Conservation (phyloP, 2,329 filamentous ascomycete species). For the Colletotrichum horii region DNA sequence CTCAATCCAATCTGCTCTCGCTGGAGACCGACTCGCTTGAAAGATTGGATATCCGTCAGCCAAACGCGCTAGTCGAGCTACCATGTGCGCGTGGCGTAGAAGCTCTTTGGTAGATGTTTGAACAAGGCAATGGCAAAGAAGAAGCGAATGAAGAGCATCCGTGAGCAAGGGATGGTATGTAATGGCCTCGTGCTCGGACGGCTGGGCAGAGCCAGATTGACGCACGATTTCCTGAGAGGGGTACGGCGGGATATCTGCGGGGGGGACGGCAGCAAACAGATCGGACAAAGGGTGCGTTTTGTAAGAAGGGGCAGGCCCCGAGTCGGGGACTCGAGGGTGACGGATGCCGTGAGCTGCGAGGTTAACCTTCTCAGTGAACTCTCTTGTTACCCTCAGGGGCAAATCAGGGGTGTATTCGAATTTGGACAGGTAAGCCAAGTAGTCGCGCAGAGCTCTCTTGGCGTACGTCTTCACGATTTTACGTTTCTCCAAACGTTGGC, state of each 20-base stretch:
- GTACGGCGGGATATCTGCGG: constrained; percentile 70
- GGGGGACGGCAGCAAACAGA: constrained; percentile 74
- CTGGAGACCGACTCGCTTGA: constrained; percentile 72
- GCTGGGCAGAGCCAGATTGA: constrained; percentile 37
- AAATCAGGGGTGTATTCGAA: constrained; percentile 82
- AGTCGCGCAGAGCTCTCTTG: constrained; percentile 78
- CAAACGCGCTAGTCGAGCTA: constrained; percentile 74
- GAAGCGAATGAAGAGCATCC: constrained; percentile 78
- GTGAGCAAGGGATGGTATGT: constrained; percentile 84
- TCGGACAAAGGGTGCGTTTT: constrained; percentile 55
- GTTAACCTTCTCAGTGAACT: constrained; percentile 62
- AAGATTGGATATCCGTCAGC: constrained; percentile 84
- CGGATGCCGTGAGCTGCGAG: constrained; percentile 55
- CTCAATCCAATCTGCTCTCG: constrained; percentile 82
- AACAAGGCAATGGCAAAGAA: constrained; percentile 79
- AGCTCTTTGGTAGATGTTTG: constrained; percentile 82
- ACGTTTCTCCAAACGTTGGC: constrained; percentile 49
- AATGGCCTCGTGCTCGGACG: constrained; percentile 58
- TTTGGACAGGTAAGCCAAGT: constrained; percentile 71
- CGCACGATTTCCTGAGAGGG: constrained; percentile 51
- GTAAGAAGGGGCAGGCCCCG: constrained; percentile 32
- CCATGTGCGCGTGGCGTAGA: constrained; percentile 81
- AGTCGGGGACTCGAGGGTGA: constrained; percentile 34
- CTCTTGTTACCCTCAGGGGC: constrained; percentile 62
- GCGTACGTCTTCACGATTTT: constrained; percentile 76